Base-by-base conservation (phyloP, 75 land plant species). In the Pinus albicaulis region DNA sequence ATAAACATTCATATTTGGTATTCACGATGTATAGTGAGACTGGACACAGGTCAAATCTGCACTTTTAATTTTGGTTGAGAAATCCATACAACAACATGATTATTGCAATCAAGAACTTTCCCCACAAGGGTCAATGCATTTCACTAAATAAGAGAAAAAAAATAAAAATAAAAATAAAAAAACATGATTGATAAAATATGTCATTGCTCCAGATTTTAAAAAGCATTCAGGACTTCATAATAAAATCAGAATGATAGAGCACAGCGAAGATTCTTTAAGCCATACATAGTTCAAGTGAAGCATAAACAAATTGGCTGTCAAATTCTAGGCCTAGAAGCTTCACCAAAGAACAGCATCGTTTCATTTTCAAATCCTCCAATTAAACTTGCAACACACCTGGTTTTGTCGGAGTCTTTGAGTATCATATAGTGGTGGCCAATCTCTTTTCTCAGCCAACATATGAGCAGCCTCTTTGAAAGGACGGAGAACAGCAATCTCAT, bases 381-480 rank as follows among this genome's bases (percentile, higher is more conserved):
- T 44, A 66, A 66, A 66, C 38, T 36, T 66, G 74, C 22, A 56
- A 73, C 56, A 73, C 14, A 97, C 99, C 96, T 94, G 81, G 78
- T 97, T 97, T 25, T 86, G 81, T 2, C 82, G 87, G 12, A 97
- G 79, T 6, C 74, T 23, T 34, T 73, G 59, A 55, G 76, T 68
- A 72, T 97, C 86, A 79, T 97, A 97, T 11, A 97, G 76, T 14
- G 83, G 87, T 44, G 99, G 89, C 98, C 98, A 97, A 77, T 97
- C 95, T 56, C 88, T 77, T 77, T 89, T 92, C 76, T 77, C 88
- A 10, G 98, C 92, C 81, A 97, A 78, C 28, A 97, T 74, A 77
- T 92, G 77, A 82, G 99, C 99, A 56, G 88, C 95, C 48, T 94
- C 99, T 77, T 97, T 97, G 17, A 97, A 85, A 36, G 76, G 91